phyloP scores from a whole-genome alignment of 2,329 filamentous ascomycete species.

The Phaeophleospora eucalypticola region DNA sequence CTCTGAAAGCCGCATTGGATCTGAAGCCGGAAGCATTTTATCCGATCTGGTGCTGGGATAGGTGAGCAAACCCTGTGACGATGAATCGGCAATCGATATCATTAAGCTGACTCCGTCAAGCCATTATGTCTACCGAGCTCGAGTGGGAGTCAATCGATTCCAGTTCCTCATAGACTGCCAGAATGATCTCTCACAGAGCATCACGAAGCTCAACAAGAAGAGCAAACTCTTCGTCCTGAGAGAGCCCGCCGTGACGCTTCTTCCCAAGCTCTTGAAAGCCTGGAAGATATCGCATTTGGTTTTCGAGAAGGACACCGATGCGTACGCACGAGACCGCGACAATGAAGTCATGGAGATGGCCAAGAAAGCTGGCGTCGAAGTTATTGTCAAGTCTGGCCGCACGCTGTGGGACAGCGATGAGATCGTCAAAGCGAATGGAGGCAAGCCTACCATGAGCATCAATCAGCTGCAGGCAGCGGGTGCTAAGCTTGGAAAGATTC shows the following conservation, averaged over 20 bases:
- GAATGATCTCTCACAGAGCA: conserved; percentile 62
- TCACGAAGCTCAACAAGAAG: conserved; percentile 64
- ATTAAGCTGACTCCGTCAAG: no score
- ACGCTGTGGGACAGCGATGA: conserved; percentile 72
- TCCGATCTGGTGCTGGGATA: conserved; percentile 64
- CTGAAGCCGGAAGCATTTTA: conserved; percentile 68
- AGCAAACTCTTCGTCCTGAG: conserved; percentile 69
- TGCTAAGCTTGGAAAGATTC: conserved; percentile 58
- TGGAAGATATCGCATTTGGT: conserved; percentile 74
- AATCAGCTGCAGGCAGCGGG: conserved; percentile 60
- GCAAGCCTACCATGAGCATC: conserved; percentile 72
- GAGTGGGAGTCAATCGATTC: conserved; percentile 70
- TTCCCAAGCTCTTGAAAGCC: conserved; percentile 67
- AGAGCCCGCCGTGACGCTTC: conserved; percentile 66
- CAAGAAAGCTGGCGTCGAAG: conserved; percentile 61
- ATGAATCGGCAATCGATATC: no score
- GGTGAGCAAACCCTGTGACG: neutral
- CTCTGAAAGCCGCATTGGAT: conserved; percentile 66
- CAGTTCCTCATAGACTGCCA: conserved; percentile 74
- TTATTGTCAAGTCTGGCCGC: conserved; percentile 61
- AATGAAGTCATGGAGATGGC: conserved; percentile 56
- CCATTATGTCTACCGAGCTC: conserved; percentile 70
- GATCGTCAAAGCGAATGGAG: conserved; percentile 60
- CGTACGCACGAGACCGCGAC: conserved; percentile 65
- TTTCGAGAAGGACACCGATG: conserved; percentile 75